Base-by-base conservation (phyloP, 306 rosid species). In the Dicorynia guianensis region DNA sequence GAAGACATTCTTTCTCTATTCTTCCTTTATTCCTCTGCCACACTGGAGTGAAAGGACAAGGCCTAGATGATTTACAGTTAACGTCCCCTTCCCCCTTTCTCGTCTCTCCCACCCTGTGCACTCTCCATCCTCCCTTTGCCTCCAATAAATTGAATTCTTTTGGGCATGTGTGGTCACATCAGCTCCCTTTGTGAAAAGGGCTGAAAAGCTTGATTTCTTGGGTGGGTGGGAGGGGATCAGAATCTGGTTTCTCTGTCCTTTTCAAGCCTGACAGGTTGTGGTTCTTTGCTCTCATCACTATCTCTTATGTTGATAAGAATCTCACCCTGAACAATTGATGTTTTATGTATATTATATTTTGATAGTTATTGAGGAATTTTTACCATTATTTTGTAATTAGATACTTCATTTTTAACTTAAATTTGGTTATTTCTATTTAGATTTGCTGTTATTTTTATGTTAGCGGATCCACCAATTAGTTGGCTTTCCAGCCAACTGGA, bases 161-260 rank as follows among this genome's bases (percentile, higher is more conserved):
- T 50, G 61, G 30, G 48, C 48, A 54, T 48, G 60, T 63, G 63
- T 55, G 79, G 91, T 85, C 93, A 81, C 87, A 79, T 87, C 81
- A 72, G 14, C 71, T 87, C 42, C 30, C 81, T 87, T 85, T 80
- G 30, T 49, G 47, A 80, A 83, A 78, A 56, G 63, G 61, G 64
- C 55, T 60, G 19, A 76, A 83, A 83, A 40, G 80, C 46, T 38
- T 46, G 67, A 76, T 82, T 77, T 70, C 56, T 69, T 81, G 67
- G 82, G 78, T 86, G 83, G 78, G 87, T 87, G 90, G 85, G 63
- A 83, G 60, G 72, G 86, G 86, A 86, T 84, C 89, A 63, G 93
- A 93, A 89, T 90, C 80, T 82, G 79, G 83, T 79, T 82, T 77
- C 54, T 70, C 63, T 78, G 66, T 82, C 75, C 58, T 80, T 74